Percentiles rank a stretch among this genome's conserved stretches.
These are phyloP conservation scores for Schrenkiella parvula DNA, from an alignment of 345 rosid species.

Conservation along the genomic window DNA sequence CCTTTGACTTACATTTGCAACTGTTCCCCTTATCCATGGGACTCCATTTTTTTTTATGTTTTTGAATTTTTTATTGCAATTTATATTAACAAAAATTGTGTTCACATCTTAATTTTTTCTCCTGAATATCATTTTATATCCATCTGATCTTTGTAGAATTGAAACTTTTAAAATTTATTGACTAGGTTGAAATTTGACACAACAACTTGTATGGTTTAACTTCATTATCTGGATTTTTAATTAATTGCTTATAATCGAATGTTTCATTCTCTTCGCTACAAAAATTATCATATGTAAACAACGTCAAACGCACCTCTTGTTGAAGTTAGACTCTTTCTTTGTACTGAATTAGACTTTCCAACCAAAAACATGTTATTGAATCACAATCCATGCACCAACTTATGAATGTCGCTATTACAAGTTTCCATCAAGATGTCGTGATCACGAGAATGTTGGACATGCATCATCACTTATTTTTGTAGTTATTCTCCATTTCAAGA, in stretches of 20 bases:
- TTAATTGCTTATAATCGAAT: not conserved
- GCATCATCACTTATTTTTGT: too few relatives aligned
- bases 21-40: slow-evolving; percentile 26
- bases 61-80: too few relatives aligned
- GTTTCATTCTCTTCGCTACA: not conserved
- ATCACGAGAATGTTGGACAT: too few relatives aligned
- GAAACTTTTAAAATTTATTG: not conserved
- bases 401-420: not conserved
- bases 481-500: too few relatives aligned
- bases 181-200: slow-evolving; percentile 2
- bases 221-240: not conserved
- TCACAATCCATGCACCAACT: not conserved
- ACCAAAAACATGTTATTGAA: not conserved
- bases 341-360: too few relatives aligned
- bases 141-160: not conserved
- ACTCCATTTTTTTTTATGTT: not conserved
- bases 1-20: slow-evolving; percentile 17
- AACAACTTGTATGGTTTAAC: not conserved
- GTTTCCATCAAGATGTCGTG: not conserved
- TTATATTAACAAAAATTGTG: too few relatives aligned
- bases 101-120: not conserved
- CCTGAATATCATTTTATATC: not conserved
- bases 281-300: not conserved
- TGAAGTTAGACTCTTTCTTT: not conserved
- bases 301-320: not conserved